Conservation (phyloP, 768 basidiomycete genomes). For the Russula emetica region DNA sequence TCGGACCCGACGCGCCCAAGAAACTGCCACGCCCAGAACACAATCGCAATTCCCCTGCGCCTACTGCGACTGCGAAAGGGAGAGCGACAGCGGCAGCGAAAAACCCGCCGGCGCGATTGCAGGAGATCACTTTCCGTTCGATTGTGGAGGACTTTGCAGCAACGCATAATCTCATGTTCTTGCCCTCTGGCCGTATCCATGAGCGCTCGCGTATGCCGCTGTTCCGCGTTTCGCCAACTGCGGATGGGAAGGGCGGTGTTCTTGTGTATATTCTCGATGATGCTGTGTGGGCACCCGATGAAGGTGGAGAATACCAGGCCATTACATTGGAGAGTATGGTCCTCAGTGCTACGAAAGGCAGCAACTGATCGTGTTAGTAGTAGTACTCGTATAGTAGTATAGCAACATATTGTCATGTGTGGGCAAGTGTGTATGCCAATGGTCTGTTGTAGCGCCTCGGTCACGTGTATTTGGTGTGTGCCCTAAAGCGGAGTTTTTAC, state of each 20-base stretch:
- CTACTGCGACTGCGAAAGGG: conserved; percentile 33
- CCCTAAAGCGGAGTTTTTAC: conserved; percentile 23
- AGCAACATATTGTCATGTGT: too few relatives aligned
- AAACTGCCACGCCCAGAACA: conserved; percentile 66
- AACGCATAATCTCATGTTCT: conserved; percentile 79
- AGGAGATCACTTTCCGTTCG: conserved; percentile 88
- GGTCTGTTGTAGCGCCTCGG: neutral
- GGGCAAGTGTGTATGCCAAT: too few relatives aligned
- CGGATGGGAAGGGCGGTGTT: conserved; percentile 82
- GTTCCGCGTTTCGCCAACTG: conserved; percentile 72
- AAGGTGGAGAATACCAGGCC: conserved; percentile 64
- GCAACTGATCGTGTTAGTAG: neutral
- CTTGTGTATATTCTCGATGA: conserved; percentile 89
- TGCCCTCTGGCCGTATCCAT: conserved; percentile 83
- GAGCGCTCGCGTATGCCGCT: conserved; percentile 84
- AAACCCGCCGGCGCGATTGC: conserved; percentile 48
- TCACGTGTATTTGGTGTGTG: conserved; percentile 8
- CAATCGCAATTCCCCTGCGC: conserved; percentile 39
- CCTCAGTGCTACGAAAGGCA: conserved; percentile 42
- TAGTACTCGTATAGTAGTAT: too few relatives aligned
- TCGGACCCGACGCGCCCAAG: conserved; percentile 72
- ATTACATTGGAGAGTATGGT: conserved; percentile 90
- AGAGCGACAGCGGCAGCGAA: conserved; percentile 32
- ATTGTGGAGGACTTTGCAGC: conserved; percentile 91
- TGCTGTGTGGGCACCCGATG: conserved; percentile 81